Evolutionary conservation across 768 basidiomycete species (phyloP).

Genomic region (Trametes villosa): DNA sequence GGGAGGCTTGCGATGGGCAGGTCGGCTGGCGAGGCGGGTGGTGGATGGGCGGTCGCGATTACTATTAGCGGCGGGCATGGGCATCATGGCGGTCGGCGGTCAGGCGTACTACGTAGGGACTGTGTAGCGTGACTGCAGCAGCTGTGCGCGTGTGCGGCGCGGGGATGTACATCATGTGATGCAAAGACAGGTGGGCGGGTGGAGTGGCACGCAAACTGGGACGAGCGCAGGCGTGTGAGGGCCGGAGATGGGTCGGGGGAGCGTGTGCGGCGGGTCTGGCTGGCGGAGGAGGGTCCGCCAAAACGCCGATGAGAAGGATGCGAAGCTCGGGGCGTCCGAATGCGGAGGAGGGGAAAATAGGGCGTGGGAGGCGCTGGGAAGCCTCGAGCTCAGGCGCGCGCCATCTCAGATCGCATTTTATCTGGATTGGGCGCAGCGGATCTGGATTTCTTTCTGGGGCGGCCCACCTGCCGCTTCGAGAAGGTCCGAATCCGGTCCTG

Average conservation of each 20-base stretch:
- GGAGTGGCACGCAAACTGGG: not conserved
- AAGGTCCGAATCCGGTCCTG: conserved; percentile 13
- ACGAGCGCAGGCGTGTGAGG: conserved; percentile 4
- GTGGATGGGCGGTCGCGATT: no score
- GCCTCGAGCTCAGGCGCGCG: not conserved
- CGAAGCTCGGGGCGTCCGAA: conserved; percentile 19
- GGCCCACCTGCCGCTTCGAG: conserved; percentile 14
- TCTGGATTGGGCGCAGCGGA: conserved; percentile 23
- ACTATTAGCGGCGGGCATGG: no score
- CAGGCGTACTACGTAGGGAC: not conserved
- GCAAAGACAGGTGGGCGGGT: not conserved
- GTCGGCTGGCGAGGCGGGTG: no score
- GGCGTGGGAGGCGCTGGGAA: conserved; percentile 6
- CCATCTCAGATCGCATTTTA: conserved; percentile 18
- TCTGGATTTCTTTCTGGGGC: not conserved
- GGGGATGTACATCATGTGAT: conserved; percentile 1
- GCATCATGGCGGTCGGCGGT: not conserved
- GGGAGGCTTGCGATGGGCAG: no score
- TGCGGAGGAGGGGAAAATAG: conserved; percentile 5
- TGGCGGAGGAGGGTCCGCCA: conserved; percentile 17
- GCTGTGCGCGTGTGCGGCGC: not conserved
- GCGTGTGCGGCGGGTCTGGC: not conserved
- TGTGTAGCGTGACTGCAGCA: not conserved
- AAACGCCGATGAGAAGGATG: conserved; percentile 24
- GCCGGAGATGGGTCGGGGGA: conserved; percentile 20